These are phyloP conservation scores for Inga oerstediana DNA, from an alignment of 306 rosid genomes.

Conservation along the genomic window DNA sequence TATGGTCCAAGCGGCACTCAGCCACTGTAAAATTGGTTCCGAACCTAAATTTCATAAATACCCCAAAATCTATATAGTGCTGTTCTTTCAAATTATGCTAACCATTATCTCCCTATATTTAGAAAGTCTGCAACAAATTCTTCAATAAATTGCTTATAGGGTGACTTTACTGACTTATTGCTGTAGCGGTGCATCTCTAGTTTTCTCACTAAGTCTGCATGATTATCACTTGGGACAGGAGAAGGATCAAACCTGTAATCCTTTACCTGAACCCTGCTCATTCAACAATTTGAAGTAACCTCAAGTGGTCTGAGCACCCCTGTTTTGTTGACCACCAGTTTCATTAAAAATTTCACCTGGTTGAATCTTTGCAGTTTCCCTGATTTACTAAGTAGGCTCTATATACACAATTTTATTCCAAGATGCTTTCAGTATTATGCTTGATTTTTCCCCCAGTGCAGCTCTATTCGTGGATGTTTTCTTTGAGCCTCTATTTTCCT, in stretches of 20 bases:
- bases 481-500: neutral
- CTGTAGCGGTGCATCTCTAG: neutral
- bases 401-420: neutral
- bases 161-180: neutral
- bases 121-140: neutral
- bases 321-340: neutral
- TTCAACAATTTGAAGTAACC: neutral
- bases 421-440: constrained; percentile 10
- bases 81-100: constrained; percentile 19
- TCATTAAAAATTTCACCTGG: neutral
- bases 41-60: neutral
- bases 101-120: neutral
- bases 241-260: neutral
- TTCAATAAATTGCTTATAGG: neutral
- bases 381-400: neutral
- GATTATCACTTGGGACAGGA: neutral
- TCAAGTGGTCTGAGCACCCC: neutral
- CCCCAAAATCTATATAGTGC: neutral
- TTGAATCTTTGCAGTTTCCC: neutral
- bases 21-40: neutral
- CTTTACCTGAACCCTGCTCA: neutral
- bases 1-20: neutral
- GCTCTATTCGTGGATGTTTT: neutral
- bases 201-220: neutral
- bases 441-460: neutral